Conservation (phyloP, 2,329 filamentous ascomycete species). For the Fonsecaea pedrosoi region DNA sequence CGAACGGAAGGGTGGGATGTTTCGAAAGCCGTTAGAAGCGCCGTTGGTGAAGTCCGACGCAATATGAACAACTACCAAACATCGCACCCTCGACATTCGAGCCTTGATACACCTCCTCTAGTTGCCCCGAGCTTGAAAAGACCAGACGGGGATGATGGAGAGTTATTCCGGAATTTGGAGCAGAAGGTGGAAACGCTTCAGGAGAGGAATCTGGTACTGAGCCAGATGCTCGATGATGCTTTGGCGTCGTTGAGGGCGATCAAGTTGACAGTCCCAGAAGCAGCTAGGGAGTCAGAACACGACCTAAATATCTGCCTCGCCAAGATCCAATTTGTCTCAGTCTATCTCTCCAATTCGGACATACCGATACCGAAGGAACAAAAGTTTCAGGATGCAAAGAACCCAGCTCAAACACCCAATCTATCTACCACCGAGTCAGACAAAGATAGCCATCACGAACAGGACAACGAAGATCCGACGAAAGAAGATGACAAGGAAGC, state of each 20-base stretch:
- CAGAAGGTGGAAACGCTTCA: constrained; percentile 47
- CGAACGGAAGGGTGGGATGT: constrained; percentile 58
- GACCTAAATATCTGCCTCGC: constrained; percentile 49
- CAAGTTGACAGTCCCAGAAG: constrained; percentile 41
- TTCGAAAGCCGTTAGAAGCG: constrained; percentile 56
- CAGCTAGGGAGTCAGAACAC: constrained; percentile 37
- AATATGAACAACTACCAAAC: constrained; percentile 56
- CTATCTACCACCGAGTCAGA: background rate
- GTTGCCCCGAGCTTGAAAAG: constrained; percentile 1
- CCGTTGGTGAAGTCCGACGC: constrained; percentile 54
- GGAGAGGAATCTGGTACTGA: constrained; percentile 50
- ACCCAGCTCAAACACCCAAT: background rate
- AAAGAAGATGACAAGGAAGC: background rate
- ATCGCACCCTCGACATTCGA: constrained; percentile 39
- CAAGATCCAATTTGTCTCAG: constrained; percentile 52
- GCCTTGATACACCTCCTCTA: constrained; percentile 22
- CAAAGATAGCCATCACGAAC: background rate
- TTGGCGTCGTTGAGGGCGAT: constrained; percentile 50
- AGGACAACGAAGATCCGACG: background rate
- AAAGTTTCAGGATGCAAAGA: constrained; percentile 1
- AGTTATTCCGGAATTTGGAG: constrained; percentile 10
- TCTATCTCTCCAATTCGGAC: constrained; percentile 51
- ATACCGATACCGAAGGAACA: constrained; percentile 41
- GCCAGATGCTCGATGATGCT: constrained; percentile 50
- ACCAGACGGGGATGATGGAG: constrained; percentile 8